phyloP scores from a whole-genome alignment of 345 rosid genomes.

The Syzygium grande region DNA sequence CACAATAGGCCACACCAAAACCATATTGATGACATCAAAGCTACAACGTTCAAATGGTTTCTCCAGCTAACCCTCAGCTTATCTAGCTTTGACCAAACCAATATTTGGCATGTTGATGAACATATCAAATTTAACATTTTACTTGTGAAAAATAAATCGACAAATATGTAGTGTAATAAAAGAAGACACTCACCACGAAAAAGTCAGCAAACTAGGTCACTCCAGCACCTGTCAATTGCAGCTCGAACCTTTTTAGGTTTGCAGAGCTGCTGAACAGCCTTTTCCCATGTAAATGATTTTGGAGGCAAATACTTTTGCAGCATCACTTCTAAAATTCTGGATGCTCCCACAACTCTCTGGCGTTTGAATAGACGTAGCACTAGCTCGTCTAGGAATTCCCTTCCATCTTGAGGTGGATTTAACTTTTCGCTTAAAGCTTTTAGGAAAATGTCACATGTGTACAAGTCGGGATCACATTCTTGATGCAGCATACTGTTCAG shows the following conservation, averaged over 20 bases:
- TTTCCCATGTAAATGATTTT: conserved; percentile 51
- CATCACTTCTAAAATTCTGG: conserved; percentile 65
- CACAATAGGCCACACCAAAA: background rate
- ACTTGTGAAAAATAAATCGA: background rate
- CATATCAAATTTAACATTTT: background rate
- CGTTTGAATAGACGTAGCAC: conserved; percentile 54
- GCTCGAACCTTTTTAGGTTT: conserved; percentile 55
- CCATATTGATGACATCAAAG: background rate
- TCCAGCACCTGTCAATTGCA: conserved; percentile 62
- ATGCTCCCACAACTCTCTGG: conserved; percentile 59
- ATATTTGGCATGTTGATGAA: background rate
- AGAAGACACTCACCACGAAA: conserved; percentile 1
- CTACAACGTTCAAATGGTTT: background rate
- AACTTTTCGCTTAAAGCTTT: conserved; percentile 56
- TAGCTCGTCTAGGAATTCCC: conserved; percentile 72
- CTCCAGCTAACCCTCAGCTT: background rate
- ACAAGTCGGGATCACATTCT: conserved; percentile 74
- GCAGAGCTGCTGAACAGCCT: conserved; percentile 59
- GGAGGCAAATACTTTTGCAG: conserved; percentile 60
- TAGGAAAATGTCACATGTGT: conserved; percentile 73
- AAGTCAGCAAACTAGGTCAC: conserved; percentile 34
- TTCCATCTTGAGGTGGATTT: conserved; percentile 66
- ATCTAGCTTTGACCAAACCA: background rate
- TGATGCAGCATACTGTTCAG: conserved; percentile 67
- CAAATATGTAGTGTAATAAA: background rate